phyloP scores from a whole-genome alignment of 345 rosid genomes.

The Populus tremula region DNA sequence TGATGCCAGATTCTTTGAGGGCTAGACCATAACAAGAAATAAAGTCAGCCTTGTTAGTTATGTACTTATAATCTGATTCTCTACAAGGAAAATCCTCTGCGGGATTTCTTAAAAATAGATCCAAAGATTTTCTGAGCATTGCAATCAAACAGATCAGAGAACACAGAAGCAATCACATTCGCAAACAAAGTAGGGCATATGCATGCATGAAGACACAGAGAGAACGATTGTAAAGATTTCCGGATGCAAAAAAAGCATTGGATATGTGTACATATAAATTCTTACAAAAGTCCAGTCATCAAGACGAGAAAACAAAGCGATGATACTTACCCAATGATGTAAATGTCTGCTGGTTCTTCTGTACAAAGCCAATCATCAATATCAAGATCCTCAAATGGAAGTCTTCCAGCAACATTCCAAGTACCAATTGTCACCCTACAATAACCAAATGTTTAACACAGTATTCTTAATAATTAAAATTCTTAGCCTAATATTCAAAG shows the following conservation, averaged over 20 bases:
- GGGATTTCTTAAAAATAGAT: not conserved
- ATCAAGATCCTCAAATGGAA: conserved; percentile 67
- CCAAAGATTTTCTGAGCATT: not conserved
- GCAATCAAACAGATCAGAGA: not conserved
- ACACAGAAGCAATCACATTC: not conserved
- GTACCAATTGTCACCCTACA: conserved; percentile 77
- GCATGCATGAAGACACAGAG: not conserved
- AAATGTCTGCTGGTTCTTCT: conserved; percentile 76
- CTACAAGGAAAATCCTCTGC: not conserved
- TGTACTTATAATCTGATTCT: not conserved
- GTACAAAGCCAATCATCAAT: conserved; percentile 89
- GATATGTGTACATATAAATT: not conserved
- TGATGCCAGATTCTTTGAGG: not conserved
- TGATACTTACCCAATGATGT: conserved; percentile 69
- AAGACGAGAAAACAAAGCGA: not conserved
- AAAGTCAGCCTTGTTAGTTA: not conserved
- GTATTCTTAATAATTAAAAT: not conserved
- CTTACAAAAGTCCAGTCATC: not conserved
- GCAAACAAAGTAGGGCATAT: not conserved
- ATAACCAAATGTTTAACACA: conserved; percentile 3
- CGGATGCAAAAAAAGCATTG: not conserved
- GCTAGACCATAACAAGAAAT: not conserved
- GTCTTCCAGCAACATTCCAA: conserved; percentile 97
- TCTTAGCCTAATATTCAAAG: not conserved
- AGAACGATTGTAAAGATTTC: not conserved